Conservation (phyloP, 208 protist genomes). For the Trypanosoma melophagium region DNA sequence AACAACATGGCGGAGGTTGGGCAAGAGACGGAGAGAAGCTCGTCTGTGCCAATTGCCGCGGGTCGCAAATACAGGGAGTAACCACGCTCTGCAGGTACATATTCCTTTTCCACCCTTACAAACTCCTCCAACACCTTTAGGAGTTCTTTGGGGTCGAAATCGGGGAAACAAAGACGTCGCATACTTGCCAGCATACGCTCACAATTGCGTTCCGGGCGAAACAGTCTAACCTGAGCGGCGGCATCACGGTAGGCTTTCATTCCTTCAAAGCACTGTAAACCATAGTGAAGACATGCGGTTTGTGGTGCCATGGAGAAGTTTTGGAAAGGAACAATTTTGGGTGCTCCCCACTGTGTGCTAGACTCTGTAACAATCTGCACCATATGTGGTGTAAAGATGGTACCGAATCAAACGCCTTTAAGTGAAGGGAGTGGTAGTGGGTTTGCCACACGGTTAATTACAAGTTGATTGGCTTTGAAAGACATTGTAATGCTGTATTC, state of each 20-base stretch:
- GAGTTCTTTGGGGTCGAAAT: slow-evolving; percentile 89
- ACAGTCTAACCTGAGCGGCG: slow-evolving; percentile 90
- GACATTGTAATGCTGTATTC: slow-evolving; percentile 10
- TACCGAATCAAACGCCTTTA: slow-evolving; percentile 89
- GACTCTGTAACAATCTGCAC: slow-evolving; percentile 82
- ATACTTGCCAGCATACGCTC: slow-evolving; percentile 85
- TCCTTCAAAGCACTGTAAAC: slow-evolving; percentile 95
- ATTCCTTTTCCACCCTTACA: slow-evolving; percentile 91
- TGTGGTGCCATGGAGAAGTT: slow-evolving; percentile 91
- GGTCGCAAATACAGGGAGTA: slow-evolving; percentile 98
- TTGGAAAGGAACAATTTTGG: slow-evolving; percentile 63
- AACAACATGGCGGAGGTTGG: slow-evolving; percentile 76
- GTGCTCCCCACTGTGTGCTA: slow-evolving; percentile 84
- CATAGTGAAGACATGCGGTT: slow-evolving; percentile 94
- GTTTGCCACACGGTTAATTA: slow-evolving; percentile 29
- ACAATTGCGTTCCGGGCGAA: slow-evolving; percentile 97
- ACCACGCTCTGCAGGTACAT: slow-evolving; percentile 90
- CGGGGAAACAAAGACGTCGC: slow-evolving; percentile 90
- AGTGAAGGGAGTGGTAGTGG: slow-evolving; percentile 56
- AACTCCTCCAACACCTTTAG: slow-evolving; percentile 92
- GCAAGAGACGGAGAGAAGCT: slow-evolving; percentile 63
- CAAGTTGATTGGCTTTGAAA: slow-evolving; percentile 18
- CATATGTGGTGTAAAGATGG: slow-evolving; percentile 96
- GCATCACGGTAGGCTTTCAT: slow-evolving; percentile 97
- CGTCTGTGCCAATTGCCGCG: slow-evolving; percentile 92